A percentile compares a stretch with the other conserved stretches of the same genome.
These are phyloP conservation scores for Kingdonia uniflora DNA, from an alignment of 164 flowering plant species.

Conservation along the genomic window DNA sequence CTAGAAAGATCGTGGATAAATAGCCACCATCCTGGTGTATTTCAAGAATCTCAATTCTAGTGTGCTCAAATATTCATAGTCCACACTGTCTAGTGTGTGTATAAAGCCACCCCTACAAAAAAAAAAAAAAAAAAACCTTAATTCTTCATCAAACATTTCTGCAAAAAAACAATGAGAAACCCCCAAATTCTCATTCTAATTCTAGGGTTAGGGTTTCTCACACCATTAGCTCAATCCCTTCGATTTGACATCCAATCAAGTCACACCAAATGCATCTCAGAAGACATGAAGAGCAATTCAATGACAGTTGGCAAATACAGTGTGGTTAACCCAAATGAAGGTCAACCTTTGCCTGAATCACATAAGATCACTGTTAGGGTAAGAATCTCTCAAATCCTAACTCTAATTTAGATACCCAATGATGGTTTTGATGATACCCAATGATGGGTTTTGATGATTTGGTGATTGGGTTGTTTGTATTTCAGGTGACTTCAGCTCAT, in stretches of 20 bases:
- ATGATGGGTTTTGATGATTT: not conserved
- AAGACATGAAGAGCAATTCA: conserved; percentile 53
- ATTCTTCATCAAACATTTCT: not conserved
- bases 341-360: conserved; percentile 39
- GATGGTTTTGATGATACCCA: no score
- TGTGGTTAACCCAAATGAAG: conserved; percentile 40
- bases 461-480: not conserved
- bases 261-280: conserved; percentile 57
- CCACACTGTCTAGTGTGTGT: no score
- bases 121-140: not conserved
- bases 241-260: conserved; percentile 62
- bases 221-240: conserved; percentile 23
- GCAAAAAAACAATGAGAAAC: no score
- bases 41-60: no score
- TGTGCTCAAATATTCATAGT: no score
- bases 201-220: conserved; percentile 7
- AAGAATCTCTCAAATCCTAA: conserved; percentile 1
- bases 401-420: no score
- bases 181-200: not conserved
- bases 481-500: conserved; percentile 56
- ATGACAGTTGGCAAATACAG: conserved; percentile 61
- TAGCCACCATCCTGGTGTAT: no score
- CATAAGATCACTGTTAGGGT: conserved; percentile 30
- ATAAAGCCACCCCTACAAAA: no score
- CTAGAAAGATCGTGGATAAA: no score